phyloP scores from a whole-genome alignment of 208 protist genomes.

The Plasmodiophora brassicae region DNA sequence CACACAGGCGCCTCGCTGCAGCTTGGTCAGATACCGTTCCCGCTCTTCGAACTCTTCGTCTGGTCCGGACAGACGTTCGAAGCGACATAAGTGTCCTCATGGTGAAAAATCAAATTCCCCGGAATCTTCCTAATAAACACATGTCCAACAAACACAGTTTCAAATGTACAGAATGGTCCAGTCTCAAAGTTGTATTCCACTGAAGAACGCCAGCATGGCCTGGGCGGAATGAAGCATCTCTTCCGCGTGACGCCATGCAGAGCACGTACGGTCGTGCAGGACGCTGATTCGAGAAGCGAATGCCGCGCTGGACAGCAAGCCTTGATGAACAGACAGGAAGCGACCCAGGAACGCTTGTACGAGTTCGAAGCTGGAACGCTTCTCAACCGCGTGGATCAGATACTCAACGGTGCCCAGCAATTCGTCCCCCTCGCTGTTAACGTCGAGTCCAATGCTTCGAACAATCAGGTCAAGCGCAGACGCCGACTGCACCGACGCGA shows the following conservation, averaged over 20 bases:
- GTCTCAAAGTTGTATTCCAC: conserved; percentile 12
- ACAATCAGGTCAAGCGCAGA: neutral
- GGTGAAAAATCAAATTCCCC: too few species aligned
- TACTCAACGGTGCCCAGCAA: neutral
- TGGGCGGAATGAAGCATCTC: neutral
- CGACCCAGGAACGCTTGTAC: neutral
- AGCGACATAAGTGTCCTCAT: too few species aligned
- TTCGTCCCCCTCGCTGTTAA: neutral
- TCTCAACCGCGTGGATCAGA: neutral
- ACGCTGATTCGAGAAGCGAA: neutral
- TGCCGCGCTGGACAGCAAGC: neutral
- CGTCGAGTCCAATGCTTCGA: neutral
- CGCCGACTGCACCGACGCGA: neutral
- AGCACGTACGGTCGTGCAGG: neutral
- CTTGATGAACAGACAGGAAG: neutral
- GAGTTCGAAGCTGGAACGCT: neutral
- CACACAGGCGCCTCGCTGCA: too few species aligned
- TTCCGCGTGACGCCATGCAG: neutral
- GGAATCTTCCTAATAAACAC: too few species aligned
- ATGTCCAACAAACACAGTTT: too few species aligned
- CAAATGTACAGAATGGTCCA: too few species aligned
- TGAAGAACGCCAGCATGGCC: neutral
- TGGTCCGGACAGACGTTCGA: too few species aligned
- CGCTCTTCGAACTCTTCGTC: too few species aligned
- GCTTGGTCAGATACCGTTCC: too few species aligned